These are phyloP conservation scores for Plantago ovata DNA, from an alignment of 257 asterid species.

Conservation along the genomic window DNA sequence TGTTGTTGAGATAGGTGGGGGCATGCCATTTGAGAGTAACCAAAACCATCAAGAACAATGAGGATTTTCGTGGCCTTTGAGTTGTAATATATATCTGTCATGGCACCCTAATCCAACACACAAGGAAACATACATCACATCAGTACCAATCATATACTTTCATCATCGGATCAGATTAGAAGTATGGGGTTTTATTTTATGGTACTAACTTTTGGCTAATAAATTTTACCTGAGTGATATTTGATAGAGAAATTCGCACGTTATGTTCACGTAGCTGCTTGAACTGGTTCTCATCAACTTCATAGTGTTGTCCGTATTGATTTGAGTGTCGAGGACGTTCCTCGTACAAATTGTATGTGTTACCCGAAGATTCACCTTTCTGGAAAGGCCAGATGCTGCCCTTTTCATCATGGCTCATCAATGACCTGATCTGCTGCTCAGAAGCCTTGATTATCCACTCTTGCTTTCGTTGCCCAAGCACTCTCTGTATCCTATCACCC, in stretches of 20 bases:
- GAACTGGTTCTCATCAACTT: slow-evolving; percentile 29
- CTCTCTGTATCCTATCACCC: slow-evolving; percentile 31
- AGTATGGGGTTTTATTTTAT: too few species aligned
- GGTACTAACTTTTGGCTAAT: background rate
- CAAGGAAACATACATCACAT: too few species aligned
- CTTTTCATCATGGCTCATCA: slow-evolving; percentile 48
- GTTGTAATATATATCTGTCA: slow-evolving; percentile 49
- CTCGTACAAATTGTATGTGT: slow-evolving; percentile 31
- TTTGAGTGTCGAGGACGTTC: slow-evolving; percentile 34
- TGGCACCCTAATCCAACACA: slow-evolving; percentile 44
- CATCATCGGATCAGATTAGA: too few species aligned
- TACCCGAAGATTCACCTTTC: slow-evolving; percentile 36
- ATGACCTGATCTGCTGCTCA: slow-evolving; percentile 44
- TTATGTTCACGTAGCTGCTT: slow-evolving; percentile 41
- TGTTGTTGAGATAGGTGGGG: slow-evolving; percentile 39
- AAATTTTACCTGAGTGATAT: slow-evolving; percentile 42
- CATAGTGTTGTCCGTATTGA: slow-evolving; percentile 50
- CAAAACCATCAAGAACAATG: slow-evolving; percentile 43
- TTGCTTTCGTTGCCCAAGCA: slow-evolving; percentile 43
- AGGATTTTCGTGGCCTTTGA: slow-evolving; percentile 48
- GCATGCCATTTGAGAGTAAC: slow-evolving; percentile 66
- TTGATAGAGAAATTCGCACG: slow-evolving; percentile 37
- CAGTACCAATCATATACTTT: too few species aligned
- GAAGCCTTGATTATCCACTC: slow-evolving; percentile 53
- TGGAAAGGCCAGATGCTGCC: slow-evolving; percentile 66